Percentiles rank a stretch among this genome's conserved stretches.
Evolutionary conservation across 2,329 filamentous ascomycete genomes (phyloP).

Genomic region (Amauroascus verrucosus): DNA sequence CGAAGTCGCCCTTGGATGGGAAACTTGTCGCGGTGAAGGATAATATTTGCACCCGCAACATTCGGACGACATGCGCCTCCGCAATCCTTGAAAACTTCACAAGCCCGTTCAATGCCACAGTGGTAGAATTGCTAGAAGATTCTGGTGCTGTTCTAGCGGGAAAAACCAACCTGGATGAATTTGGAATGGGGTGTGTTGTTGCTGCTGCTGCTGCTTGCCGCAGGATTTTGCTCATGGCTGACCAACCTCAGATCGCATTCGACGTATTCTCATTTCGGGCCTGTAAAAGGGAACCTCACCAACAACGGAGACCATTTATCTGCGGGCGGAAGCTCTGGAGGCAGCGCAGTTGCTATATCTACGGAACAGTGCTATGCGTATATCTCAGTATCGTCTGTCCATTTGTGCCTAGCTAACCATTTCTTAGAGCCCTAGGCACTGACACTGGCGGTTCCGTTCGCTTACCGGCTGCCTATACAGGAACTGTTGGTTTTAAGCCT

Average conservation of each 20-base stretch:
- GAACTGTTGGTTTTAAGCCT: slow-evolving; percentile 76
- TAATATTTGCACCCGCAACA: slow-evolving; percentile 57
- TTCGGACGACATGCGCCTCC: slow-evolving; percentile 78
- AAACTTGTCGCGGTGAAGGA: slow-evolving; percentile 59
- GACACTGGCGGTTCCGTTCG: slow-evolving; percentile 87
- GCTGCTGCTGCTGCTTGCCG: neutral
- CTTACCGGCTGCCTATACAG: slow-evolving; percentile 77
- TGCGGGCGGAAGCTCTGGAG: slow-evolving; percentile 83
- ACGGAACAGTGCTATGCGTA: slow-evolving; percentile 51
- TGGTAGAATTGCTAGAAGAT: slow-evolving; percentile 57
- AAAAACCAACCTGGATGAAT: slow-evolving; percentile 92
- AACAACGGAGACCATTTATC: slow-evolving; percentile 43
- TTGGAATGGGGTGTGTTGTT: slow-evolving; percentile 72
- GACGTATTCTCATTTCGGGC: slow-evolving; percentile 55
- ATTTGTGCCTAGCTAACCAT: slow-evolving; percentile 7
- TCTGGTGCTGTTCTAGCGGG: slow-evolving; percentile 56
- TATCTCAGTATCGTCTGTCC: slow-evolving; percentile 20
- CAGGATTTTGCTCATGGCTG: neutral
- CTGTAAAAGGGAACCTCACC: slow-evolving; percentile 46
- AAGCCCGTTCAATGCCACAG: slow-evolving; percentile 73
- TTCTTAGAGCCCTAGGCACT: slow-evolving; percentile 64
- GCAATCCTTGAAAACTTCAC: slow-evolving; percentile 57
- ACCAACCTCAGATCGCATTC: slow-evolving; percentile 51
- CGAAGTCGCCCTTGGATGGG: slow-evolving; percentile 35
- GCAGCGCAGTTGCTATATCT: slow-evolving; percentile 76